Percentiles rank a stretch among this genome's conserved stretches.
Evolutionary conservation across 2,329 filamentous ascomycete species (phyloP).

Genomic region (Neofusicoccum parvum): DNA sequence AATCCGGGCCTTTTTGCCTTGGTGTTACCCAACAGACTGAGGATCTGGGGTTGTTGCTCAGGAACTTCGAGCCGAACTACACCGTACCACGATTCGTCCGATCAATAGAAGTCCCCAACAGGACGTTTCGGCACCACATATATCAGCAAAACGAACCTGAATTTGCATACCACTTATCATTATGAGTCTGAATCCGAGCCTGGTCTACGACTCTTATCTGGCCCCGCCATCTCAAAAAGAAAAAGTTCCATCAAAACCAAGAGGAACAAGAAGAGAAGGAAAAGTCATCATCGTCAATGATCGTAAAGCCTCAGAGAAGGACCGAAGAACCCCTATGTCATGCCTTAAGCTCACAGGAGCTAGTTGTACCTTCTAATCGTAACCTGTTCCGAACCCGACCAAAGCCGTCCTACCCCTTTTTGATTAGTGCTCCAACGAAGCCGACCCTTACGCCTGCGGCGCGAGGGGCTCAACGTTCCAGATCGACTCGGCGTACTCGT

Average conservation of each 20-base stretch:
- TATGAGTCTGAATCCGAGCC: not conserved
- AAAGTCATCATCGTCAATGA: conserved; percentile 1
- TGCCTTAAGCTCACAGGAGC: not conserved
- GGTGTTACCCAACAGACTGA: too few relatives aligned
- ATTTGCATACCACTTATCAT: not conserved
- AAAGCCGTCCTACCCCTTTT: not conserved
- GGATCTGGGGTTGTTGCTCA: too few relatives aligned
- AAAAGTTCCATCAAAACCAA: not conserved
- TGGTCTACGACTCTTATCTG: conserved; percentile 5
- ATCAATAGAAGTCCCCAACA: too few relatives aligned
- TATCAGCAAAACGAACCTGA: not conserved
- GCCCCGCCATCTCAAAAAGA: not conserved
- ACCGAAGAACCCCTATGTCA: not conserved
- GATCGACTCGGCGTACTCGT: conserved; percentile 94
- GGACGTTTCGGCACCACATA: not conserved
- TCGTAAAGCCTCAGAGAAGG: not conserved
- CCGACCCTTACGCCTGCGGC: conserved; percentile 33
- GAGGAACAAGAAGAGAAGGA: not conserved
- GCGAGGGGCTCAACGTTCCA: conserved; percentile 91
- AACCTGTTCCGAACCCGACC: not conserved
- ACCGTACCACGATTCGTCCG: too few relatives aligned
- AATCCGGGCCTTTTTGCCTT: too few relatives aligned
- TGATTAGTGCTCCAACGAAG: not conserved
- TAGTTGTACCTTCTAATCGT: not conserved
- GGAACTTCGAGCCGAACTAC: too few relatives aligned